phyloP scores from a whole-genome alignment of 2,329 filamentous ascomycete species.

The Fusarium agapanthi region DNA sequence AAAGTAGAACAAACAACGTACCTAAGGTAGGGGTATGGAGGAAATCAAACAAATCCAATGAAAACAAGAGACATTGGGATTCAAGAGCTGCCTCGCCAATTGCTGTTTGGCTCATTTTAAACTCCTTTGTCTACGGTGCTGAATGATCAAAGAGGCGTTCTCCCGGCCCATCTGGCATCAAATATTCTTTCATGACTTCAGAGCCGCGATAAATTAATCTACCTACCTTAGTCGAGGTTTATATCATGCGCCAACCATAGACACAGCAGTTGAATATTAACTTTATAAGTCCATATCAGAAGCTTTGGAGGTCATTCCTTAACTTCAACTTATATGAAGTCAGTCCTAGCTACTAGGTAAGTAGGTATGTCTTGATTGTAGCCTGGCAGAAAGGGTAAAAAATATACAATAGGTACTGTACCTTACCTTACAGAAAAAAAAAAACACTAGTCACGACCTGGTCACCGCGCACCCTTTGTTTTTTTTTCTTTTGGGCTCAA shows the following conservation, averaged over 20 bases:
- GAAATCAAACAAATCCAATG: background rate
- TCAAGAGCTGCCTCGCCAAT: background rate
- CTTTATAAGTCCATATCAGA: background rate
- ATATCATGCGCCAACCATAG: background rate
- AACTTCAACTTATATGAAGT: background rate
- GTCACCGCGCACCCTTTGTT: conserved; percentile 34
- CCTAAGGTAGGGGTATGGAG: no score
- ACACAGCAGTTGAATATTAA: background rate
- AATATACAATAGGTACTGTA: background rate
- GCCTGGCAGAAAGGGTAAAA: background rate
- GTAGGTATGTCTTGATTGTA: background rate
- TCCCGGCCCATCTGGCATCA: background rate
- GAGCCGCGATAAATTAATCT: background rate
- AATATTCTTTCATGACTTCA: background rate
- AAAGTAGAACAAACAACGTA: background rate
- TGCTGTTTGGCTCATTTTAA: background rate
- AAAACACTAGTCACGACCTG: conserved; percentile 23
- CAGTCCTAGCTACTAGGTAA: background rate
- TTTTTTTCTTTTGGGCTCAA: conserved; percentile 28
- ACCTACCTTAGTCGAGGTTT: no score
- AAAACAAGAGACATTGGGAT: background rate
- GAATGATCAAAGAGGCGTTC: background rate
- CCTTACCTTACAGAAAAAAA: conserved; percentile 20
- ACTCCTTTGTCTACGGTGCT: conserved; percentile 1
- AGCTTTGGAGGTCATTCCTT: background rate